Percentiles rank a stretch among this genome's conserved stretches.
phyloP scores from a whole-genome alignment of 768 basidiomycete genomes.

The Collybia nuda region DNA sequence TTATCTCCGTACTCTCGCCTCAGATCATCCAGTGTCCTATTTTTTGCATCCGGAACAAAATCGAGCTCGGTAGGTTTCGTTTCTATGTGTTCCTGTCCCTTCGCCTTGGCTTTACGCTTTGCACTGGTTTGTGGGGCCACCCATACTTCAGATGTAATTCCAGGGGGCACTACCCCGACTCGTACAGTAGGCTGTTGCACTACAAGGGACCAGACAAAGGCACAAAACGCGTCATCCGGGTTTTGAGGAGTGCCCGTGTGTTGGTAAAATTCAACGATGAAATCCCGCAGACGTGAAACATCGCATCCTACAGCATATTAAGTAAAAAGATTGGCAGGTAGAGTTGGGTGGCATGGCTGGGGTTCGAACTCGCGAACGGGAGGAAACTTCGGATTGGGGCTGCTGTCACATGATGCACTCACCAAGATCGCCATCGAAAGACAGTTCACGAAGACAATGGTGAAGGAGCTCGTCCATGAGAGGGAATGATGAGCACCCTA shows the following conservation, averaged over 20 bases:
- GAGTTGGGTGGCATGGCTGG: conserved; percentile 22
- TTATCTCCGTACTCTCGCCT: conserved; percentile 55
- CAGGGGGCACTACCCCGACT: conserved; percentile 69
- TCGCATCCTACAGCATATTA: conserved; percentile 58
- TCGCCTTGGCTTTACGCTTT: conserved; percentile 61
- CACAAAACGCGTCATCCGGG: conserved; percentile 72
- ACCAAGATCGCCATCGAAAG: conserved; percentile 92
- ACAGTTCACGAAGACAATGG: conserved; percentile 81
- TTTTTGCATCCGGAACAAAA: conserved; percentile 53
- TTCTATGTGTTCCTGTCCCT: conserved; percentile 47
- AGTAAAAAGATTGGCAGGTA: conserved; percentile 9
- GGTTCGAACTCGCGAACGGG: conserved; percentile 43
- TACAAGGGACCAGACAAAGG: conserved; percentile 82
- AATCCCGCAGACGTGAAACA: conserved; percentile 68
- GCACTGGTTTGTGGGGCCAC: conserved; percentile 75
- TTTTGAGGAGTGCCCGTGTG: conserved; percentile 45
- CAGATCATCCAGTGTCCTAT: conserved; percentile 57
- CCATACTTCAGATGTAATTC: conserved; percentile 64
- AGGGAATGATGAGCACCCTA: background rate
- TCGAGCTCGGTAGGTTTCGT: conserved; percentile 45
- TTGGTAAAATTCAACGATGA: conserved; percentile 66
- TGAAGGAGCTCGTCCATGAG: conserved; percentile 80
- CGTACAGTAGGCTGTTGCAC: conserved; percentile 72
- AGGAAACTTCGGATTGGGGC: conserved; percentile 8
- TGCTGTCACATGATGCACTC: conserved; percentile 40